Percentiles rank a stretch among this genome's conserved stretches.
Evolutionary conservation across 345 rosid genomes (phyloP).

Genomic region (Laguncularia racemosa): DNA sequence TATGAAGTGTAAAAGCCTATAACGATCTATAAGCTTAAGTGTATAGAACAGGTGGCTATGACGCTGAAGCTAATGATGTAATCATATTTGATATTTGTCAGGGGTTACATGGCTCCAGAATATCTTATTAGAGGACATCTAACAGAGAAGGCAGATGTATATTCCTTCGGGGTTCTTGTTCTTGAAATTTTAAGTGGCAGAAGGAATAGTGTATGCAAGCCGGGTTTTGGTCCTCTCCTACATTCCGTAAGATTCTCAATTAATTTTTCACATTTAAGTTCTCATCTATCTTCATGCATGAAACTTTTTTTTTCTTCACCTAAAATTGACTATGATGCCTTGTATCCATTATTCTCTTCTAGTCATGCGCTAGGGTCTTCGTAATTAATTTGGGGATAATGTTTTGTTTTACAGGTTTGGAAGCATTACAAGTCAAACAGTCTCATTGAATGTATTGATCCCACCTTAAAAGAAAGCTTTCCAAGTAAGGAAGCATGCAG

Average conservation of each 20-base stretch:
- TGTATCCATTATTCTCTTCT: not conserved
- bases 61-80: no score
- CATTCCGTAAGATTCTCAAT: slow-evolving; percentile 3
- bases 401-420: slow-evolving; percentile 7
- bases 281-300: not conserved
- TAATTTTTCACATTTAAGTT: not conserved
- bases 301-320: not conserved
- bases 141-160: slow-evolving; percentile 18
- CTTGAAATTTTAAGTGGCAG: slow-evolving; percentile 15
- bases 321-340: no score
- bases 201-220: slow-evolving; percentile 3
- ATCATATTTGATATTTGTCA: slow-evolving; percentile 1
- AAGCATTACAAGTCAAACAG: slow-evolving; percentile 8
- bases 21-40: no score
- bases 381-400: no score
- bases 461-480: slow-evolving; percentile 4
- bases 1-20: no score
- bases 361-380: no score
- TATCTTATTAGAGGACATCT: slow-evolving; percentile 19
- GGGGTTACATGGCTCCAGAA: slow-evolving; percentile 21
- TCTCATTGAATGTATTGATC: slow-evolving; percentile 7
- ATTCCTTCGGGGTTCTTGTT: slow-evolving; percentile 10
- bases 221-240: slow-evolving; percentile 5
- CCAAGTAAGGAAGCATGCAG: slow-evolving; percentile 2
- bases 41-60: no score